These are phyloP conservation scores for Debaryomycetaceae sp. DNA, from an alignment of 1,139 yeast genomes.

Conservation along the genomic window DNA sequence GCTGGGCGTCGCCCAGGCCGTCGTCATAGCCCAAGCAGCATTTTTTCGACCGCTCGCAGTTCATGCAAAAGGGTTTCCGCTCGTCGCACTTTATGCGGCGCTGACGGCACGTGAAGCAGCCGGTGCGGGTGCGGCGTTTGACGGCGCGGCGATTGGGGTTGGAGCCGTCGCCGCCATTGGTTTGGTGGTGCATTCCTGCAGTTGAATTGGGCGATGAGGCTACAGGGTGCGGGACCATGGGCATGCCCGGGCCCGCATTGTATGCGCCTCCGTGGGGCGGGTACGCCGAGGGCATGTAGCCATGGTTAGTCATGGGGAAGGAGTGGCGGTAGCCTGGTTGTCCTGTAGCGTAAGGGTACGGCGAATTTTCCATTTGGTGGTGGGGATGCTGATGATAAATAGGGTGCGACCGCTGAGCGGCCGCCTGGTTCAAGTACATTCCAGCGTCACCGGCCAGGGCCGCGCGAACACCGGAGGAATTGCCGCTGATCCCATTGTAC, in stretches of 20 bases:
- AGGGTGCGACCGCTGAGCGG: neutral
- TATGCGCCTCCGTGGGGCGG: too few relatives aligned
- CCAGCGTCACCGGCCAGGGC: neutral
- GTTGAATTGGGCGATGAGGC: too few relatives aligned
- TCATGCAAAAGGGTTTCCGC: constrained; percentile 58
- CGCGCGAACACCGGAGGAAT: constrained; percentile 1
- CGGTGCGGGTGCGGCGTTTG: constrained; percentile 18
- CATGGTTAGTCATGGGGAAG: constrained; percentile 11
- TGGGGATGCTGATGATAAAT: constrained; percentile 1
- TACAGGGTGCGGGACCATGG: too few relatives aligned
- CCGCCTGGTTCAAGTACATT: neutral
- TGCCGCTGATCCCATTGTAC: constrained; percentile 2
- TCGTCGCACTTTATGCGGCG: constrained; percentile 20
- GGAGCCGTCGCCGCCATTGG: too few relatives aligned
- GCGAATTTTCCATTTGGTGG: too few relatives aligned
- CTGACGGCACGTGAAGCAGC: constrained; percentile 20
- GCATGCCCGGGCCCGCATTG: too few relatives aligned
- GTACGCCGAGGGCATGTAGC: too few relatives aligned
- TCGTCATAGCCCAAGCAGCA: constrained; percentile 59
- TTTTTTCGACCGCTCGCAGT: constrained; percentile 62
- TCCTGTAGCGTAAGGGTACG: constrained; percentile 2
- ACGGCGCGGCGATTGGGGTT: constrained; percentile 30
- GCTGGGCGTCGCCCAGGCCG: too few relatives aligned
- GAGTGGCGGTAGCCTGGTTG: constrained; percentile 3
- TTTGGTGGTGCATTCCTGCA: too few relatives aligned